These are phyloP conservation scores for Lotus japonicus DNA, from an alignment of 306 rosid genomes.

Conservation along the genomic window DNA sequence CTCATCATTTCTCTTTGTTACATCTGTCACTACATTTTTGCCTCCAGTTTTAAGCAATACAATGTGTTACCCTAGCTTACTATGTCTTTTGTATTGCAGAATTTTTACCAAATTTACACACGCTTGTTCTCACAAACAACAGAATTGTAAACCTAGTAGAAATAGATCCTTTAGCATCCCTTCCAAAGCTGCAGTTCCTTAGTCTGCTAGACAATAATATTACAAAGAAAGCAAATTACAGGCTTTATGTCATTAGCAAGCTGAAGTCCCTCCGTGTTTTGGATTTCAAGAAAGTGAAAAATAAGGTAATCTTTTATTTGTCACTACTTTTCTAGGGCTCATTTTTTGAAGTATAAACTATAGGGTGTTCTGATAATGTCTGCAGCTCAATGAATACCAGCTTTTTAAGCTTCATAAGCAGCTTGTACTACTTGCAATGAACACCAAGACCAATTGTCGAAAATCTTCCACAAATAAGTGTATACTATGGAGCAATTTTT, in stretches of 20 bases:
- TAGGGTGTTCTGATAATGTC: not conserved
- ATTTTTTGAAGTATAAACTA: not conserved
- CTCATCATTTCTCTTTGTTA: not conserved
- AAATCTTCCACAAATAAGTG: not conserved
- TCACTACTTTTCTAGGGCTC: not conserved
- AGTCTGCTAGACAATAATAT: constrained; percentile 82
- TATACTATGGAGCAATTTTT: not conserved
- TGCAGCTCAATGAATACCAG: not conserved
- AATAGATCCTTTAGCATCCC: constrained; percentile 81
- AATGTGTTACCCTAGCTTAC: not conserved
- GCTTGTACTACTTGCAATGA: not conserved
- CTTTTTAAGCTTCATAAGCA: not conserved
- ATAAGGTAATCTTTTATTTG: constrained; percentile 43
- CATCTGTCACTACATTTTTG: not conserved
- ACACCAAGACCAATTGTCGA: not conserved
- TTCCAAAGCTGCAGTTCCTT: constrained; percentile 72
- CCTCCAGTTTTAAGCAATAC: not conserved
- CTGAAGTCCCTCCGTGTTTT: constrained; percentile 72
- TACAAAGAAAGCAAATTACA: constrained; percentile 77
- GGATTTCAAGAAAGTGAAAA: constrained; percentile 80
- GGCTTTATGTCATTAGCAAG: constrained; percentile 78
- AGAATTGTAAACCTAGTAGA: constrained; percentile 89
- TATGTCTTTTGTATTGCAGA: constrained; percentile 45
- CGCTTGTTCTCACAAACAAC: constrained; percentile 86
- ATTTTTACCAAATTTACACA: constrained; percentile 79